A percentile compares a stretch with the other conserved stretches of the same genome.
These are phyloP conservation scores for Cryptosporidium bovis DNA, from an alignment of 169 alveolate genomes.

Conservation along the genomic window DNA sequence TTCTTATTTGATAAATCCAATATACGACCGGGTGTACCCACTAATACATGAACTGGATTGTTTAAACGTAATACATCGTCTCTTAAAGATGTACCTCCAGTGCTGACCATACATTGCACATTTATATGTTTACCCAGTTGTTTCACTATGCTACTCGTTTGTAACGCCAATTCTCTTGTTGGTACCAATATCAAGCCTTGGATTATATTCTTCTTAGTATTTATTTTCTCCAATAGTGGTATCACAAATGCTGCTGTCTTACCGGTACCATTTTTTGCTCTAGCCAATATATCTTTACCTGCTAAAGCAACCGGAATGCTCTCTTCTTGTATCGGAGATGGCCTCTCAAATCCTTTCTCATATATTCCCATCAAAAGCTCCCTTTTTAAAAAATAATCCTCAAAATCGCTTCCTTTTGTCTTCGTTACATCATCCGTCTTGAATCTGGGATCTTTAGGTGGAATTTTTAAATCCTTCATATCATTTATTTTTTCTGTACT, in stretches of 20 bases:
- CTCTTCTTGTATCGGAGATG: constrained; percentile 99
- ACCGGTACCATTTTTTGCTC: constrained; percentile 99
- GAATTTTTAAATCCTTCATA: constrained; percentile 64
- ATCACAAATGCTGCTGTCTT: constrained; percentile 99
- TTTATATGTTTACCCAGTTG: constrained; percentile 96
- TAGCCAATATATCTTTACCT: constrained; percentile 95
- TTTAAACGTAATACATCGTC: constrained; percentile 96
- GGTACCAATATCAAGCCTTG: constrained; percentile 95
- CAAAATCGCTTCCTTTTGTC: constrained; percentile 98
- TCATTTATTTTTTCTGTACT: constrained; percentile 43
- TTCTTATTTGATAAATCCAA: constrained; percentile 95
- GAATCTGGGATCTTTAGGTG: constrained; percentile 77
- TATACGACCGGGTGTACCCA: constrained; percentile 99
- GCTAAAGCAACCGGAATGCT: constrained; percentile 97
- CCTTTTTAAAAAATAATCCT: constrained; percentile 95
- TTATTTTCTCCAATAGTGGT: constrained; percentile 94
- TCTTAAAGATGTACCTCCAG: constrained; percentile 98
- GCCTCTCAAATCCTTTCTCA: constrained; percentile 98
- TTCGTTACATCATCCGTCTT: constrained; percentile 94
- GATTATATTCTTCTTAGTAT: constrained; percentile 80
- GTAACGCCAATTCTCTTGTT: constrained; percentile 96
- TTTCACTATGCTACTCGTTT: constrained; percentile 94
- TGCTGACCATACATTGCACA: constrained; percentile 98
- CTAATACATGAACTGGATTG: constrained; percentile 95
- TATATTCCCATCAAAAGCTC: constrained; percentile 96